A percentile compares a stretch with the other conserved stretches of the same genome.
Evolutionary conservation across 2,329 filamentous ascomycete species (phyloP).

Genomic region (Lasiodiplodia gonubiensis): DNA sequence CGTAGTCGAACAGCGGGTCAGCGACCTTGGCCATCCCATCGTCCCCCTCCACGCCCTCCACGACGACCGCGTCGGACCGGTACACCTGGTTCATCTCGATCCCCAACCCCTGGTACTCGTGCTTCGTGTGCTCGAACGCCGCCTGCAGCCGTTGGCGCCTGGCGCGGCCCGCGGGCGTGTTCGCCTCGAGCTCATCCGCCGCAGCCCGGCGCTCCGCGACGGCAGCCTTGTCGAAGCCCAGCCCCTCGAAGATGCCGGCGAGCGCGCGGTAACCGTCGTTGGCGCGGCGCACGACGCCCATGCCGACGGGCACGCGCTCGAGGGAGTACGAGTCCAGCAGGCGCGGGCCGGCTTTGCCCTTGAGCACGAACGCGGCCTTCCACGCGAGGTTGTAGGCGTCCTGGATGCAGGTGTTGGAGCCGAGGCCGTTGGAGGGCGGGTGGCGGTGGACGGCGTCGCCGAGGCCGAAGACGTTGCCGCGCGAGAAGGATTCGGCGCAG

Average conservation of each 20-base stretch:
- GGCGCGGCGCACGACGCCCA: slow-evolving; percentile 58
- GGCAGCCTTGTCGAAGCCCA: slow-evolving; percentile 51
- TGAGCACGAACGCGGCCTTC: slow-evolving; percentile 44
- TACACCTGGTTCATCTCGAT: slow-evolving; percentile 67
- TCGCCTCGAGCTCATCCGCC: slow-evolving; percentile 51
- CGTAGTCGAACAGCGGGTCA: slow-evolving; percentile 46
- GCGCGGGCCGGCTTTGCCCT: slow-evolving; percentile 35
- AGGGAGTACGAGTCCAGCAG: slow-evolving; percentile 40
- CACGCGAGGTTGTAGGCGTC: slow-evolving; percentile 49
- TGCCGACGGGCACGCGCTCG: slow-evolving; percentile 46
- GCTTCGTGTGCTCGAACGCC: slow-evolving; percentile 52
- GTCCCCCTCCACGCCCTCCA: slow-evolving; percentile 38
- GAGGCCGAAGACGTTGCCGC: slow-evolving; percentile 33
- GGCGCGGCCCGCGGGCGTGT: slow-evolving; percentile 45
- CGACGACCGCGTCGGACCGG: slow-evolving; percentile 50
- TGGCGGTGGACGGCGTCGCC: slow-evolving; percentile 35
- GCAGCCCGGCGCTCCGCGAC: slow-evolving; percentile 47
- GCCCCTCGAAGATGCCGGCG: slow-evolving; percentile 50
- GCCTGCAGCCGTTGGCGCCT: slow-evolving; percentile 50
- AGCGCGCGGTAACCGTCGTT: slow-evolving; percentile 64
- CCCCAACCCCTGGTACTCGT: slow-evolving; percentile 63
- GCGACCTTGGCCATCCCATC: slow-evolving; percentile 50
- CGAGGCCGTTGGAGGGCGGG: slow-evolving; percentile 36
- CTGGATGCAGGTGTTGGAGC: slow-evolving; percentile 42
- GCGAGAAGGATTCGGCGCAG: slow-evolving; percentile 28